Evolutionary conservation across 495 filamentous ascomycete genomes (phyloP).

Genomic region (Neurospora sp.): DNA sequence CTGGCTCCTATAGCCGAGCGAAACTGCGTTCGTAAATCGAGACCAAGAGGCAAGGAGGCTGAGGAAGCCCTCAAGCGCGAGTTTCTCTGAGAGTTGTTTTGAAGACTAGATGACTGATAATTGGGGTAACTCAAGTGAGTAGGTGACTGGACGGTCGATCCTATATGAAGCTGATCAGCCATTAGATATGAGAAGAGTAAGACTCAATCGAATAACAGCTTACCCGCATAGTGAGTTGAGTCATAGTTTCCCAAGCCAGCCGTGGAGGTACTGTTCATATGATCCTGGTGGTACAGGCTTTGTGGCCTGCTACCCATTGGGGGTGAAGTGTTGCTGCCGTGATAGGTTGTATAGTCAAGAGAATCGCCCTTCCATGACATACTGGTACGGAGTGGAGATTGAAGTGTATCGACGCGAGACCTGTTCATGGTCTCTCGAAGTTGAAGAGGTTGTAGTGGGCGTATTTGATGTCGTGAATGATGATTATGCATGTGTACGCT

Average conservation of each 20-base stretch:
- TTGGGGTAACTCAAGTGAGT: conserved; percentile 36
- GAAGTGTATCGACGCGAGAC: conserved; percentile 46
- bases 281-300: conserved; percentile 24
- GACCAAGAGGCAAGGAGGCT: conserved; percentile 34
- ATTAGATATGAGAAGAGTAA: neutral
- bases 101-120: conserved; percentile 27
- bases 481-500: conserved; percentile 37
- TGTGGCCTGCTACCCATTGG: conserved; percentile 33
- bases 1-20: conserved; percentile 31
- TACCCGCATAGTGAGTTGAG: conserved; percentile 42
- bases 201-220: conserved; percentile 11
- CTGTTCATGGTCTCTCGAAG: conserved; percentile 50
- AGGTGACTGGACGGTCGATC: conserved; percentile 37
- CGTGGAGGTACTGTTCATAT: conserved; percentile 12
- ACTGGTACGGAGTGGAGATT: conserved; percentile 48
- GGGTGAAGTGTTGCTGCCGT: conserved; percentile 30
- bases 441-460: conserved; percentile 46
- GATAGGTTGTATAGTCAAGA: conserved; percentile 43
- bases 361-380: conserved; percentile 54
- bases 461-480: conserved; percentile 30
- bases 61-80: conserved; percentile 39
- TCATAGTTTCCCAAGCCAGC: conserved; percentile 34
- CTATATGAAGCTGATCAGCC: conserved; percentile 10
- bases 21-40: conserved; percentile 40
- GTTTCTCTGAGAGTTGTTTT: conserved; percentile 30